A percentile compares a stretch with the other conserved stretches of the same genome.
phyloP scores from a whole-genome alignment of 225 moss, liverwort and hornwort species.

The Thuidium tamariscinum region DNA sequence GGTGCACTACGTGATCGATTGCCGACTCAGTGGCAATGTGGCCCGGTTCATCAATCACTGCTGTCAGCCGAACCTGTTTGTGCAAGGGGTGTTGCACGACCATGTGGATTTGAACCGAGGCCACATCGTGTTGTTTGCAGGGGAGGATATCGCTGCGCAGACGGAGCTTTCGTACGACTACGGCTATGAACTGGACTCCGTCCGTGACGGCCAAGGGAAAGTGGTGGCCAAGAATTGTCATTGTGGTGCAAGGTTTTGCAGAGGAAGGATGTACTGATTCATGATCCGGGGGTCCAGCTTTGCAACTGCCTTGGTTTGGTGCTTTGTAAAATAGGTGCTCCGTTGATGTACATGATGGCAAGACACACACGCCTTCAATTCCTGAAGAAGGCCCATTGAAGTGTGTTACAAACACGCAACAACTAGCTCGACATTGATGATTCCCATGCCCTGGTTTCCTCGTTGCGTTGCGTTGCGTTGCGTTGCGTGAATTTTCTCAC shows the following conservation, averaged over 20 bases:
- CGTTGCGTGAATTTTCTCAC: background rate
- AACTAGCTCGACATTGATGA: background rate
- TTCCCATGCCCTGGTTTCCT: background rate
- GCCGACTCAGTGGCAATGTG: slow-evolving; percentile 49
- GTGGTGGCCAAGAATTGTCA: slow-evolving; percentile 37
- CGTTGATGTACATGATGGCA: slow-evolving; percentile 9
- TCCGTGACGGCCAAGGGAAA: slow-evolving; percentile 34
- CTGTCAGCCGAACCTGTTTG: slow-evolving; percentile 73
- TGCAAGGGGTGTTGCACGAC: slow-evolving; percentile 76
- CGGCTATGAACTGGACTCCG: slow-evolving; percentile 44
- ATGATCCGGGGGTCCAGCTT: background rate
- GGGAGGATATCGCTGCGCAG: slow-evolving; percentile 51
- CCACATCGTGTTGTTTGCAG: slow-evolving; percentile 72
- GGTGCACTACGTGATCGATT: slow-evolving; percentile 47
- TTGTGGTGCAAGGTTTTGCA: slow-evolving; percentile 51
- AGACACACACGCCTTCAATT: background rate
- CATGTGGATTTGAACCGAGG: slow-evolving; percentile 59
- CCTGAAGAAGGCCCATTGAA: background rate
- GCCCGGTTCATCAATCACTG: slow-evolving; percentile 85
- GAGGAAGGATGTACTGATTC: slow-evolving; percentile 38
- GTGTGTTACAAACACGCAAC: background rate
- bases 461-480: background rate
- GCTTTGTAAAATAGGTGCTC: slow-evolving; percentile 9
- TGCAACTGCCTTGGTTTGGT: background rate
- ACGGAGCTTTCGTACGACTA: slow-evolving; percentile 79